Base-by-base conservation (phyloP, 495 filamentous ascomycete genomes). In the Trichoderma orchidacearum region DNA sequence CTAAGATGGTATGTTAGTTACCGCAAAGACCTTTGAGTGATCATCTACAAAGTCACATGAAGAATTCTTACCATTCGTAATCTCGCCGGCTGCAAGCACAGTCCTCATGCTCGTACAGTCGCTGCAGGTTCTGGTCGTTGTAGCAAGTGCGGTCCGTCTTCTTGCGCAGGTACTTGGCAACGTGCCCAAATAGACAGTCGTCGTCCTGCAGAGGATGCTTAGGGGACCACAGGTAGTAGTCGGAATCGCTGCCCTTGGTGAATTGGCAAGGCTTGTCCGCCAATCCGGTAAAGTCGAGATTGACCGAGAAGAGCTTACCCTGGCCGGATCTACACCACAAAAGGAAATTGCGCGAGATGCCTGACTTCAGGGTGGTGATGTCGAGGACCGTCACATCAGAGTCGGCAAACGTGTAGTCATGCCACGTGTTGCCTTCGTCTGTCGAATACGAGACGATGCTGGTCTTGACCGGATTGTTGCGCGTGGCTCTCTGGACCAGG, bases 141-240 rank as follows among this genome's bases (percentile, higher is more conserved):
- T 81, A 93, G 73, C 94, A 99, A 23, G 85, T 71, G 30, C 73
- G 70, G 5, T 79, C 77, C 15, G 72, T 63, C 64, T 85, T 89
- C 77, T 96, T 97, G 64, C 94, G 87, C 66, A 93, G 81, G 61
- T 97, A 99, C 65, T 90, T 79, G 51, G 90, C 80, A 34, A 85
- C 74, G 71, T 96, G 94, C 17, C 94, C 94, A 65, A 97, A 99
- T 4, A 99, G 74, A 67, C 94, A 99, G 52, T 88, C 79, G 54
- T 85, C 72, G 3, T 84, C 72, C 63, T 86, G 81, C 32, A 77
- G 63, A 1, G 91, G 91, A 66, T 95, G 91, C 57, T 76, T 76
- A 13, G 94, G 91, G 53, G 76, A 77, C 90, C 90, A 99, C 48
- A 92, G 70, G 52, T 85, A 76, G 72, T 94, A 97, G 58, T 83